Base-by-base conservation (phyloP, 2,329 filamentous ascomycete genomes). In the Fusarium setosum region DNA sequence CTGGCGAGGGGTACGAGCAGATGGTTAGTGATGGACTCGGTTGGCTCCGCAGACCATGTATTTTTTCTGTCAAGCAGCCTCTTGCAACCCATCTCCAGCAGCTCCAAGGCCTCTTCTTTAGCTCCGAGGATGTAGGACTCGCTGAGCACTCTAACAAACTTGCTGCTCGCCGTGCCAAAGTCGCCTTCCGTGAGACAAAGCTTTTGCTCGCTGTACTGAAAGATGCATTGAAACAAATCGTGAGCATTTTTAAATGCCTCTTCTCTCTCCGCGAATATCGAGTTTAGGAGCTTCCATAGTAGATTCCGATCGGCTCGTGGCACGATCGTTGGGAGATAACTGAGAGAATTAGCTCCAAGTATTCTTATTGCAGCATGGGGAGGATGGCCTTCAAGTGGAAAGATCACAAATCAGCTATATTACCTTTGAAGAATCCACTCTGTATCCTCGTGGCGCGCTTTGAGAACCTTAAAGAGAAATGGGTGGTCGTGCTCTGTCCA, bases 21-120 rank as follows among this genome's bases (percentile, higher is more conserved):
- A 3, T 44, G 1, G 5, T 10, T 11, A 9, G 13, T 6, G 5
- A 61, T 21, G 29, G 20, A 4, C 5, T 9, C 5, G 11, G 15
- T 11, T 3, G 5, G 5, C n/a, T 41, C 38, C 5, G 29, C 13
- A 3, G 51, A 40, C 56, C 55, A 64, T 8, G 13, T 4, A 5
- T 38, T 7, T 13, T 48, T 50, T 13, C 29, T 47, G 1, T 59
- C 18, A 5, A 54, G 12, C 17, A 61, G 15, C 6, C 8, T 23
- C 4, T 31, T 31, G n/a, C 56, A 67, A 11, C 35, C 49, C 17
- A 10, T 44, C n/a, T 67, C 17, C 4, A 67, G 23, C 7, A 64
- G 15, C 5, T 3, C 24, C 8, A 49, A 10, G 3, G 31, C 44
- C 21, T 63, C 51, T 10, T 51, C 10, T 4, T 24, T 44, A 8